Conservation (phyloP, 306 rosid species). For the Quercus suber region DNA sequence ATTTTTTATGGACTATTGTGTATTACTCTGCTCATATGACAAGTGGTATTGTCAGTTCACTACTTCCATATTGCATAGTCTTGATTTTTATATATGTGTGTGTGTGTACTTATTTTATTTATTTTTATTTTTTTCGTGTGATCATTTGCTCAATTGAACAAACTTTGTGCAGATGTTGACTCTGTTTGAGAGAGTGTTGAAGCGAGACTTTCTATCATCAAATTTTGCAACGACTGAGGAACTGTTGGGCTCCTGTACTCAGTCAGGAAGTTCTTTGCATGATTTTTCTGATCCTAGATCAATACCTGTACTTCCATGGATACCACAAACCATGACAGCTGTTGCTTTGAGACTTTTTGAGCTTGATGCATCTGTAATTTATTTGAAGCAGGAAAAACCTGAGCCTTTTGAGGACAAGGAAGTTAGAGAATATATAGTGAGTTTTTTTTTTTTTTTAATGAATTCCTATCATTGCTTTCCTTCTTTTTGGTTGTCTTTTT, state of each 20-base stretch:
- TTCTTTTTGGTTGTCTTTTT: neutral
- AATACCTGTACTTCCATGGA: constrained; percentile 79
- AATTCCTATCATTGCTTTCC: neutral
- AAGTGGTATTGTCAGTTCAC: neutral
- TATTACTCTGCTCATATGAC: neutral
- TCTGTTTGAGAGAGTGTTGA: constrained; percentile 61
- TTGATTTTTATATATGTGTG: neutral
- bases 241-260: constrained; percentile 51
- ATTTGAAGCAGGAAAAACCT: constrained; percentile 47
- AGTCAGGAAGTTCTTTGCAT: constrained; percentile 31
- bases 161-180: constrained; percentile 60
- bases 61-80: neutral
- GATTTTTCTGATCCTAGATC: constrained; percentile 46
- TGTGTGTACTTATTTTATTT: neutral
- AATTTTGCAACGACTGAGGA: constrained; percentile 67
- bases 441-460: constrained; percentile 20
- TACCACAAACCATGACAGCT: constrained; percentile 86
- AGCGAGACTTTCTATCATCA: constrained; percentile 69
- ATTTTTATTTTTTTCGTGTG: neutral
- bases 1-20: constrained; percentile 8
- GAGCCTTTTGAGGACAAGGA: constrained; percentile 55
- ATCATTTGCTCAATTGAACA: constrained; percentile 17
- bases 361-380: constrained; percentile 69
- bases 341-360: constrained; percentile 80
- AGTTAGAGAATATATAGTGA: constrained; percentile 46